Conservation (phyloP, 148 eudicot species). For the Persicaria tinctoria region DNA sequence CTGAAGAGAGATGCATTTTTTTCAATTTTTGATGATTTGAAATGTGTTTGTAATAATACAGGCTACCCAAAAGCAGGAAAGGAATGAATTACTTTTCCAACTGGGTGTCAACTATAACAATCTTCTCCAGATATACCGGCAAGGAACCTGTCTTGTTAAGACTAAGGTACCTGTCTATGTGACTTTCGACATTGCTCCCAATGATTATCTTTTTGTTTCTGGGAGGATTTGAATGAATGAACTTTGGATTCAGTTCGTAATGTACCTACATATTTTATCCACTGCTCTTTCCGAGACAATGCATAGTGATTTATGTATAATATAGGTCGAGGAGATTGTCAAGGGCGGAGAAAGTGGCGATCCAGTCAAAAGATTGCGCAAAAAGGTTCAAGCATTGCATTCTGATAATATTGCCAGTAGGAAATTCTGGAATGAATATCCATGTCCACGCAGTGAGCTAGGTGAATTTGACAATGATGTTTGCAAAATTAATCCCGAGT, state of each 20-base stretch:
- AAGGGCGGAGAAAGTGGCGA: conserved; percentile 44
- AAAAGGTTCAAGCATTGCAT: conserved; percentile 38
- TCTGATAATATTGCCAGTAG: conserved; percentile 55
- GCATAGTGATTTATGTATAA: not conserved
- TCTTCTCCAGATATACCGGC: conserved; percentile 59
- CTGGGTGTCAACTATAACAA: conserved; percentile 67
- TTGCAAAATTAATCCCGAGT: conserved; percentile 50
- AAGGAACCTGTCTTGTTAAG: conserved; percentile 77
- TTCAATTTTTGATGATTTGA: not conserved
- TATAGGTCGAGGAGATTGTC: conserved; percentile 60
- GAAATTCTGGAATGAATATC: conserved; percentile 70
- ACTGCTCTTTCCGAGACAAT: not conserved
- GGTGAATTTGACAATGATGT: conserved; percentile 48
- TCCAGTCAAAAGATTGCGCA: conserved; percentile 55
- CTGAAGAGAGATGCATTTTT: not conserved
- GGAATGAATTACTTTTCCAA: conserved; percentile 72
- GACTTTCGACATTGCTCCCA: not conserved
- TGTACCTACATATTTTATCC: not conserved
- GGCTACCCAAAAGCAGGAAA: conserved; percentile 69
- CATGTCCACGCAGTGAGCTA: conserved; percentile 48
- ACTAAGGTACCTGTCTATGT: conserved; percentile 38
- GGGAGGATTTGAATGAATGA: not conserved
- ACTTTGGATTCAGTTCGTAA: not conserved
- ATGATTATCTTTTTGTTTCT: conserved; percentile 1
- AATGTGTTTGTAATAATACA: conserved; percentile 14